A percentile compares a stretch with the other conserved stretches of the same genome.
These are phyloP conservation scores for Stropharia rugosoannulata DNA, from an alignment of 768 basidiomycete genomes.

Conservation along the genomic window DNA sequence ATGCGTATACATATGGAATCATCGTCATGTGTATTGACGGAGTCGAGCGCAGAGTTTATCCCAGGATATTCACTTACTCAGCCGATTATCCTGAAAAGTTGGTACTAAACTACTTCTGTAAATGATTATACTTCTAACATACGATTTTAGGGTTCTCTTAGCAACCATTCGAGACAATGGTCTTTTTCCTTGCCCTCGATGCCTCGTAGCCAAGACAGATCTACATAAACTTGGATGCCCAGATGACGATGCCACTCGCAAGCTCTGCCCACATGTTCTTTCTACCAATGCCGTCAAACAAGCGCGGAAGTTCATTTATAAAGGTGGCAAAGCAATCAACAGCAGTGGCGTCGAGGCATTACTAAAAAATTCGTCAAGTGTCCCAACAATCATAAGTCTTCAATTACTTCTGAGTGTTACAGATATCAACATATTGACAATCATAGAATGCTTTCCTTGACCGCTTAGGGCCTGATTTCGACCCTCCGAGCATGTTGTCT, in stretches of 20 bases:
- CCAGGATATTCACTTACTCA: constrained; percentile 31
- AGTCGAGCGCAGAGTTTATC: constrained; percentile 27
- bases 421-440: not conserved
- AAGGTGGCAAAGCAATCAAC: too few species aligned
- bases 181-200: constrained; percentile 9
- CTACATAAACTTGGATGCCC: too few species aligned
- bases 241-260: too few species aligned
- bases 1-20: constrained; percentile 30
- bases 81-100: constrained; percentile 44
- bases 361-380: constrained; percentile 17
- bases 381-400: constrained; percentile 25
- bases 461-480: not conserved
- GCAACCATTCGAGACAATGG: constrained; percentile 36
- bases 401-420: not conserved
- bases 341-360: too few species aligned
- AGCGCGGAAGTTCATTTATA: too few species aligned
- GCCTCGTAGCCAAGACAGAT: too few species aligned
- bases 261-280: too few species aligned
- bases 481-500: not conserved
- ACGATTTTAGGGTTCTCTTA: constrained; percentile 23
- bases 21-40: constrained; percentile 30
- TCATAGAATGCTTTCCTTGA: not conserved
- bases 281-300: too few species aligned
- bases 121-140: not conserved
- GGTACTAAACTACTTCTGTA: not conserved